These are phyloP conservation scores for Capillidium heterosporum DNA, from an alignment of 371 early-diverging fungal species.

Conservation along the genomic window DNA sequence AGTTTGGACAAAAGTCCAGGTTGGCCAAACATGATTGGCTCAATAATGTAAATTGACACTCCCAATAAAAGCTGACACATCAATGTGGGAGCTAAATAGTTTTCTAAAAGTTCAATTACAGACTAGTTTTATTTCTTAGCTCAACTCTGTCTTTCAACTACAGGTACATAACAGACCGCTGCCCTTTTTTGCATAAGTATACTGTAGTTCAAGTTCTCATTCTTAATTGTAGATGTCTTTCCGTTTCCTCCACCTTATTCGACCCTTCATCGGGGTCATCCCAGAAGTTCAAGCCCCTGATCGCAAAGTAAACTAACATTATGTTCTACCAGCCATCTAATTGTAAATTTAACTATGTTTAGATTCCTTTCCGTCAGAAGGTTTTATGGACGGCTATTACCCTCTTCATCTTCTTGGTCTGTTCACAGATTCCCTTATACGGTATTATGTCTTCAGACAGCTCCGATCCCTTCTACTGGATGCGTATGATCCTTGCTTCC, in stretches of 20 bases:
- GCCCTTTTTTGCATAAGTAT: too few relatives aligned
- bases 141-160: too few relatives aligned
- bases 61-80: too few relatives aligned
- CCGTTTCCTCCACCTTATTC: constrained; percentile 88
- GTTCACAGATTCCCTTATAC: constrained; percentile 99
- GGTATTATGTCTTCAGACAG: constrained; percentile 98
- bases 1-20: too few relatives aligned
- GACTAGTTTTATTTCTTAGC: too few relatives aligned
- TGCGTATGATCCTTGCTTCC: constrained; percentile 98
- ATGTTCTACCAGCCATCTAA: background rate
- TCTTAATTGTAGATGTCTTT: constrained; percentile 21
- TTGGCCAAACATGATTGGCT: too few relatives aligned
- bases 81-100: too few relatives aligned
- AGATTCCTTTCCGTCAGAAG: constrained; percentile 95
- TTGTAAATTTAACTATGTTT: background rate
- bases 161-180: too few relatives aligned
- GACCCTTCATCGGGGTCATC: constrained; percentile 96
- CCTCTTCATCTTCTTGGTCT: constrained; percentile 94
- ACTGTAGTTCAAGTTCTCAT: too few relatives aligned
- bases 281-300: constrained; percentile 95
- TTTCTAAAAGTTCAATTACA: too few relatives aligned
- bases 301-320: constrained; percentile 53
- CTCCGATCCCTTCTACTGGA: constrained; percentile 97
- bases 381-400: constrained; percentile 98
- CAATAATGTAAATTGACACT: too few relatives aligned